A percentile compares a stretch with the other conserved stretches of the same genome.
Conservation (phyloP, 306 rosid genomes). For the Cotoneaster glaucophyllus region DNA sequence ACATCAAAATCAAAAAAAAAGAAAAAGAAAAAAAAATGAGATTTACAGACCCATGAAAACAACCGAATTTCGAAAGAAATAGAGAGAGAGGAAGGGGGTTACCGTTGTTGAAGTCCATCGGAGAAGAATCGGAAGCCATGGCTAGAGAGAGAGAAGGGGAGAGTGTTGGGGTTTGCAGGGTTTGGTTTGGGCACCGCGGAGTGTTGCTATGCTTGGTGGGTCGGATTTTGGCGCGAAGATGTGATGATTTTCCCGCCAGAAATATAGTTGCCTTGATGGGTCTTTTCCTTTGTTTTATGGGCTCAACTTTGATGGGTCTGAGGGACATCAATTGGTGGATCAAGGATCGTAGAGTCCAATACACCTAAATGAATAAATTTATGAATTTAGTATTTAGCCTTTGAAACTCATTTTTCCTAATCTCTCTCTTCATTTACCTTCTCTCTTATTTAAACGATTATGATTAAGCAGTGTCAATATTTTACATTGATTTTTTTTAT, state of each 20-base stretch:
- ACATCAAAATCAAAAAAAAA: not conserved
- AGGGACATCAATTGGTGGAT: not conserved
- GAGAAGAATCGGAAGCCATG: constrained; percentile 86
- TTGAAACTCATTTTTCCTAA: too few species aligned
- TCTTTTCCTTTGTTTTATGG: not conserved
- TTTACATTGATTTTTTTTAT: too few species aligned
- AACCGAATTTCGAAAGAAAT: not conserved
- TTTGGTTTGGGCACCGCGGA: not conserved
- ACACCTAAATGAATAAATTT: too few species aligned
- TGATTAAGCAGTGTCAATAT: rapidly evolving
- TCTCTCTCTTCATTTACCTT: rapidly evolving
- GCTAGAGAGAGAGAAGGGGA: constrained; percentile 4
- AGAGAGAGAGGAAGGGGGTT: constrained; percentile 2
- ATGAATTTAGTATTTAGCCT: too few species aligned
- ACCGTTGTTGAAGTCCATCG: constrained; percentile 54
- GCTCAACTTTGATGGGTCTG: not conserved
- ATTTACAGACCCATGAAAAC: not conserved
- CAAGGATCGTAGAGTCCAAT: not conserved
- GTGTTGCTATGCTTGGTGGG: not conserved
- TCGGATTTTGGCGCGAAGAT: constrained; percentile 35
- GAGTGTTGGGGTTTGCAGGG: not conserved
- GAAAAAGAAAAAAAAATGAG: not conserved
- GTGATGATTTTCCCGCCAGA: constrained; percentile 8
- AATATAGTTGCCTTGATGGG: not conserved
- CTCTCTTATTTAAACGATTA: too few species aligned